Evolutionary conservation across 2,329 filamentous ascomycete species (phyloP).

Genomic region (Phialophora chinensis): DNA sequence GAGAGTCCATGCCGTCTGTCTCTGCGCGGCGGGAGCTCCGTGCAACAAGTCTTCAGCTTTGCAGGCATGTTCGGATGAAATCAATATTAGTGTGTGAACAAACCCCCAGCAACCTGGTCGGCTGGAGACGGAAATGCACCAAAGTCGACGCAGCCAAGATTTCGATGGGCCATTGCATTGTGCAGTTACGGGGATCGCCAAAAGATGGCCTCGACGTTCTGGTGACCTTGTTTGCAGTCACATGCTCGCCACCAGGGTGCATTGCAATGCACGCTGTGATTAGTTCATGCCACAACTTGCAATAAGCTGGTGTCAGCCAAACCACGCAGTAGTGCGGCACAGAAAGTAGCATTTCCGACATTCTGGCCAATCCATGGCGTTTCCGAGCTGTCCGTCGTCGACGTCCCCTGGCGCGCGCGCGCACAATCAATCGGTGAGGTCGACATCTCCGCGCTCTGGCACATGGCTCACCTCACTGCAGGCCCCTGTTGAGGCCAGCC

Average conservation of each 20-base stretch:
- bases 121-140: neutral
- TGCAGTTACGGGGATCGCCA: neutral
- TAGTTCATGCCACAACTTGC: neutral
- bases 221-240: neutral
- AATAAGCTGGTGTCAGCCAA: neutral
- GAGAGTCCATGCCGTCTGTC: neutral
- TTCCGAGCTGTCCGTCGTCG: neutral
- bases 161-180: neutral
- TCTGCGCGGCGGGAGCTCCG: neutral
- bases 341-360: neutral
- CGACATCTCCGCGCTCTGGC: neutral
- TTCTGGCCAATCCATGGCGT: neutral
- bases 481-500: too few relatives aligned
- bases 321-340: neutral
- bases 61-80: neutral
- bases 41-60: neutral
- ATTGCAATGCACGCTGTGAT: neutral
- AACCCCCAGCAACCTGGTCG: neutral
- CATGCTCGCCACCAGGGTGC: neutral
- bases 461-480: neutral
- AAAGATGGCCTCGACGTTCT: neutral
- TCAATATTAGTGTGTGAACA: neutral
- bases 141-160: neutral
- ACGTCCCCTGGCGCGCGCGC: neutral
- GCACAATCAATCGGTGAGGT: neutral